Evolutionary conservation across 2,329 filamentous ascomycete species (phyloP).

Genomic region (Botrytis galanthina): DNA sequence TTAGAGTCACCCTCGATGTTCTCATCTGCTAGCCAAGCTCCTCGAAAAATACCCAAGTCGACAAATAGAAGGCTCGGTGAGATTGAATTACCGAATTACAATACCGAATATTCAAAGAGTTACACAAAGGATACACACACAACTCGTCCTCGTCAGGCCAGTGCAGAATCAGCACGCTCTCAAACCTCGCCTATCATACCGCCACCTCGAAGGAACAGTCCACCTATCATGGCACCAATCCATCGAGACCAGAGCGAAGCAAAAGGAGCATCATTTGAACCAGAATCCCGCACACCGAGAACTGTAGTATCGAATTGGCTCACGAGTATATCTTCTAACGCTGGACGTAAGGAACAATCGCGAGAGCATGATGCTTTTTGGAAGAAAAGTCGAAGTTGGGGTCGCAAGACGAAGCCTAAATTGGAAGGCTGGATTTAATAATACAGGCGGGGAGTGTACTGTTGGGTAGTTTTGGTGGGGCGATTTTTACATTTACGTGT

Average conservation of each 20-base stretch:
- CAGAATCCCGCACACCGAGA: constrained; percentile 14
- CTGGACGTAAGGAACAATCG: constrained; percentile 8
- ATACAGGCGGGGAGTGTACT: background rate
- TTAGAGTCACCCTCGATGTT: background rate
- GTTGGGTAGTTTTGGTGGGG: background rate
- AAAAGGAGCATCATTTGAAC: constrained; percentile 13
- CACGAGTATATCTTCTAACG: constrained; percentile 7
- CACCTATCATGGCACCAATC: constrained; percentile 10
- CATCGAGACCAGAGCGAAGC: constrained; percentile 1
- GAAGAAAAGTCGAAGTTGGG: constrained; percentile 16
- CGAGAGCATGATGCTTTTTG: constrained; percentile 7
- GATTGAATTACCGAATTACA: background rate
- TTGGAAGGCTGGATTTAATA: constrained; percentile 9
- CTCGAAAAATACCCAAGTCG: background rate
- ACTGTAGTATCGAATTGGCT: constrained; percentile 17
- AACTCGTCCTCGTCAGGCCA: background rate
- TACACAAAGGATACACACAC: background rate
- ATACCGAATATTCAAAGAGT: background rate
- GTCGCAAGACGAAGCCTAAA: constrained; percentile 9
- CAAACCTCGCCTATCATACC: background rate
- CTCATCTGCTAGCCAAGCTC: background rate
- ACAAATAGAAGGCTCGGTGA: background rate
- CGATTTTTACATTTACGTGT: background rate
- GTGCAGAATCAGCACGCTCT: background rate
- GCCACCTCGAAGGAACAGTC: constrained; percentile 10